Base-by-base conservation (phyloP, 805 yeast genomes). In the Candida multigemmis region DNA sequence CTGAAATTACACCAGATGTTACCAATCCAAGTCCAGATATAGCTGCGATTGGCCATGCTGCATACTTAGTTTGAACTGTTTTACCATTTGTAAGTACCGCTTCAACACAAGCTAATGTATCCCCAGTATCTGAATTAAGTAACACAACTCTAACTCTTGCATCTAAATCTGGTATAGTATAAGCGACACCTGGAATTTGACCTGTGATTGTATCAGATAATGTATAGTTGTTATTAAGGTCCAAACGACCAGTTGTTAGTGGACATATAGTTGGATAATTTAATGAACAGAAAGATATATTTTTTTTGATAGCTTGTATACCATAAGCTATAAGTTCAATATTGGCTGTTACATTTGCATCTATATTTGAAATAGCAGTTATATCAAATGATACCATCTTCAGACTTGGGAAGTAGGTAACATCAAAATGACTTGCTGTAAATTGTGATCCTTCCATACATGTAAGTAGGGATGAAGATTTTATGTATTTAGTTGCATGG, bases 1-100 rank as follows among this genome's bases (percentile, higher is more conserved):
- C 75, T 0, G 95, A 83, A 19, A 85, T 75, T 30, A 85, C 69
- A 14, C 94, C 95, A 2, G 96, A 82, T 4, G 93, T 79, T 24
- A 86, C 50, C 25, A 91, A 70, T 34, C 97, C 97, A 23, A 84
- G 50, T 25, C 94, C 93, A 3, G 96, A 74, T 22, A 91, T 70
- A 13, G 85, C 87, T 4, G 96, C 97, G 40, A 91, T 80, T 7
- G 94, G 94, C 98, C 98, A 89, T 4, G 93, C 71, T 3, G 91
- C 95, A 40, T 79, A 86, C 42, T 74, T 75, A 14, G 95, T 84
- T 54, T 86, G 93, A 15, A 91, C 98, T 2, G 97, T 87, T 46
- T 82, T 86, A 32, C 91, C 95, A 53, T 91, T 91, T 13, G 81
- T 57, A 30, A 91, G 63, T 9, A 73, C 64, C 0, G 96, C 96